These are phyloP conservation scores for Wickerhamiella occidentalis DNA, from an alignment of 805 yeast species.

Conservation along the genomic window DNA sequence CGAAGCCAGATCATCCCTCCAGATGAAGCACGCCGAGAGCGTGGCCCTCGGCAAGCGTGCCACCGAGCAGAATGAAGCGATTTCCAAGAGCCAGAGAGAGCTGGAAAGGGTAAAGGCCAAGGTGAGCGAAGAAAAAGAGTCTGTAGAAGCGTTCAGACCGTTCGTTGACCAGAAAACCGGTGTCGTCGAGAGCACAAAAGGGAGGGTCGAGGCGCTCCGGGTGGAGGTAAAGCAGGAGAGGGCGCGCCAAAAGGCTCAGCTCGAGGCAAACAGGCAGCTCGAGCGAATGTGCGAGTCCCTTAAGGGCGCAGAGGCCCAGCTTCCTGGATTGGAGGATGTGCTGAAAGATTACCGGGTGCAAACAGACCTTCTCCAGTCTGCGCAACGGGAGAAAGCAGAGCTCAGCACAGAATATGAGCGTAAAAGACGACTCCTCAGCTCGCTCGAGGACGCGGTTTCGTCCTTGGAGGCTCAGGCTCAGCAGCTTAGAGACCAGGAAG, in stretches of 20 bases:
- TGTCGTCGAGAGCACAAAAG: neutral
- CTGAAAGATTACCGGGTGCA: neutral
- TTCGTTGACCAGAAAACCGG: neutral
- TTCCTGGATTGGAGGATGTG: neutral
- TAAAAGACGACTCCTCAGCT: neutral
- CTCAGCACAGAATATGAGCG: neutral
- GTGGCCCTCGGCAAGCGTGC: neutral
- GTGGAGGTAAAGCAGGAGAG: neutral
- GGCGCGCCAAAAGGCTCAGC: neutral
- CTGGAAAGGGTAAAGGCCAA: neutral
- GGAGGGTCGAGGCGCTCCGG: neutral
- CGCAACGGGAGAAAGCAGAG: neutral
- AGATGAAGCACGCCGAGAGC: neutral
- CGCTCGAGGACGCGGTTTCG: neutral
- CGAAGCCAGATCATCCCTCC: neutral
- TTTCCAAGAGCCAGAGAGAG: neutral
- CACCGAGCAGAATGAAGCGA: neutral
- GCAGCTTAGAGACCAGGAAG: neutral
- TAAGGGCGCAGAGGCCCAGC: neutral
- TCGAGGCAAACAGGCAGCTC: neutral
- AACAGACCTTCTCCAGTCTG: neutral
- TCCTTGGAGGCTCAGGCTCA: neutral
- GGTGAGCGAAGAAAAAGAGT: neutral
- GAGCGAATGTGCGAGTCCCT: neutral
- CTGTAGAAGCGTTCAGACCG: neutral